Conservation (phyloP, 2,329 filamentous ascomycete species). For the Alternaria arborescens region DNA sequence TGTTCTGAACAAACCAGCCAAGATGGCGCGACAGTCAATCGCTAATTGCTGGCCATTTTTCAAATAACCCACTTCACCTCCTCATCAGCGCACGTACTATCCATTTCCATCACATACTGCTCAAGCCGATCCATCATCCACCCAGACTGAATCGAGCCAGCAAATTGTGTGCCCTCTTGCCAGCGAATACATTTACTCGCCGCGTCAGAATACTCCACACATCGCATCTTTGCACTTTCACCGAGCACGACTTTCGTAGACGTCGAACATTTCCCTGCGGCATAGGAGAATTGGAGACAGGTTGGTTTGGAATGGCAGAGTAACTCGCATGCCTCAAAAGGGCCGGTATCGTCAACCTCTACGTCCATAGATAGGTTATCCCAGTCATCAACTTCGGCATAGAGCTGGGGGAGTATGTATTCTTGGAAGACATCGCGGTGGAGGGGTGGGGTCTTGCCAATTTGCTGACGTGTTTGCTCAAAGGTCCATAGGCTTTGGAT, state of each 20-base stretch:
- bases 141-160: constrained; percentile 8
- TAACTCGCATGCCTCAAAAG: not conserved
- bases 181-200: constrained; percentile 8
- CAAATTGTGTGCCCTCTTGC: not conserved
- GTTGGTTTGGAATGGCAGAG: not conserved
- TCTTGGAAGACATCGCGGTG: constrained; percentile 18
- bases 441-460: not conserved
- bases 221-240: constrained; percentile 1
- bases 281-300: constrained; percentile 15
- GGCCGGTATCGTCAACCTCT: not conserved
- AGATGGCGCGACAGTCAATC: not conserved
- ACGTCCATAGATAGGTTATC: constrained; percentile 10
- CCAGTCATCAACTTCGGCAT: not conserved
- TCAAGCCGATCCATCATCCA: constrained; percentile 10
- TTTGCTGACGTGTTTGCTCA: constrained; percentile 44
- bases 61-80: constrained; percentile 2
- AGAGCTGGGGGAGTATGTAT: constrained; percentile 9
- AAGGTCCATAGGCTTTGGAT: constrained; percentile 56
- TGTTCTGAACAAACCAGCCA: not conserved
- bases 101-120: not conserved
- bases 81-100: not conserved
- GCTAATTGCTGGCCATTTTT: not conserved
- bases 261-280: not conserved
- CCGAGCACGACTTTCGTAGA: not conserved
- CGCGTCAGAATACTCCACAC: constrained; percentile 6